Conservation (phyloP, 108 stramenopile species). For the Nitzschia palea region DNA sequence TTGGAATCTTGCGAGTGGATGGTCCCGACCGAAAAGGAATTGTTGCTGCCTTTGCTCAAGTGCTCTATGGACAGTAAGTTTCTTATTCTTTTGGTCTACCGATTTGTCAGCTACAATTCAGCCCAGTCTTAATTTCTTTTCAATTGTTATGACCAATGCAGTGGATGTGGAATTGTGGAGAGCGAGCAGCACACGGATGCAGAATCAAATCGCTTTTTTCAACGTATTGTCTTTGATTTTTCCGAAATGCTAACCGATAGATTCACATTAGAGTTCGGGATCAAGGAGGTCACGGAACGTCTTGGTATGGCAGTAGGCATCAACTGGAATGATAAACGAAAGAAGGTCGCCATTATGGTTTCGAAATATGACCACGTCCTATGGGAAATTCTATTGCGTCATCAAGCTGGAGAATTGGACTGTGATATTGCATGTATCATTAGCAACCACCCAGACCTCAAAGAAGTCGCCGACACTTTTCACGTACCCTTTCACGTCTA, state of each 20-base stretch:
- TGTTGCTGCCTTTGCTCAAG: constrained; percentile 75
- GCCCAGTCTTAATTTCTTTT: no score
- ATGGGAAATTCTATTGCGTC: constrained; percentile 86
- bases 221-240: constrained; percentile 67
- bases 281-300: constrained; percentile 34
- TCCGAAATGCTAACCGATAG: constrained; percentile 25
- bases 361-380: constrained; percentile 85
- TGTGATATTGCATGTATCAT: constrained; percentile 71
- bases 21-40: constrained; percentile 70
- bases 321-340: constrained; percentile 42
- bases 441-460: constrained; percentile 73
- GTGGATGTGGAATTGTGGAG: constrained; percentile 69
- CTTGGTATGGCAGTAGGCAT: constrained; percentile 27
- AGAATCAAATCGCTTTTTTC: constrained; percentile 54
- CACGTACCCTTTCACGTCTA: constrained; percentile 74
- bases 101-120: no score
- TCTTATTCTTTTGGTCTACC: background rate
- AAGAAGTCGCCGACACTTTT: constrained; percentile 81
- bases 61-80: constrained; percentile 57
- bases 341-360: constrained; percentile 48
- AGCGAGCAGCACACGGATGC: constrained; percentile 56
- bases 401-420: constrained; percentile 72
- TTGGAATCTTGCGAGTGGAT: constrained; percentile 46
- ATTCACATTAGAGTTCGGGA: constrained; percentile 9
- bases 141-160: no score